Conservation (phyloP, 331 rosid genomes). For the Quercus tomentella region DNA sequence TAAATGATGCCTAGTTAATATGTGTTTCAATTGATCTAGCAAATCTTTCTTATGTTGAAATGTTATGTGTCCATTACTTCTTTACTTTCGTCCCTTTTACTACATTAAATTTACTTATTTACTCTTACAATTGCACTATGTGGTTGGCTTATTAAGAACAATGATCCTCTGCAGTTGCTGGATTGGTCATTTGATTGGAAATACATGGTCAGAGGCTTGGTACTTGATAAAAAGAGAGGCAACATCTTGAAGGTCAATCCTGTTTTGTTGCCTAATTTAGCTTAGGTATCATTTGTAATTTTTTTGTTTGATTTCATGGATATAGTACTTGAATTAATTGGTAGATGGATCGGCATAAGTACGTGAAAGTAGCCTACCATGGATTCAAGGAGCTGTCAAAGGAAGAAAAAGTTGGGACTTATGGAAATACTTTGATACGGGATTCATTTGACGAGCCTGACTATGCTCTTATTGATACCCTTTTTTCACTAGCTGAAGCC, state of each 20-base stretch:
- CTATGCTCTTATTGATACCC: conserved; percentile 93
- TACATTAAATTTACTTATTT: not conserved
- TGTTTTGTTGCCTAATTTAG: not conserved
- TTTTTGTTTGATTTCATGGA: conserved; percentile 7
- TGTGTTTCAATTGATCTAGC: not conserved
- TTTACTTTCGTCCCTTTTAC: not conserved
- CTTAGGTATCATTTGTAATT: not conserved
- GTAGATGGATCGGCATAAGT: conserved; percentile 99
- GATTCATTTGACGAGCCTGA: conserved; percentile 96
- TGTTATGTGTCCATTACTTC: not conserved
- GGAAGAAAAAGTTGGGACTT: conserved; percentile 89
- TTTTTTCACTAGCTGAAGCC: conserved; percentile 93
- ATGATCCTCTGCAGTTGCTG: conserved; percentile 61
- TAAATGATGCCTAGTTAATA: not conserved
- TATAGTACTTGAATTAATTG: not conserved
- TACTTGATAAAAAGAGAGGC: conserved; percentile 95
- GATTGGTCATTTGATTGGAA: conserved; percentile 86
- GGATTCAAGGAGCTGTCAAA: conserved; percentile 90
- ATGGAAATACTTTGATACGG: conserved; percentile 78
- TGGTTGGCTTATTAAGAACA: conserved; percentile 21
- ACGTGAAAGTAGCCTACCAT: conserved; percentile 98
- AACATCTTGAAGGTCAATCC: conserved; percentile 87
- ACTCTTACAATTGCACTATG: conserved; percentile 1
- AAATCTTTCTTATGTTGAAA: not conserved
- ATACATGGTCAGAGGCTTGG: conserved; percentile 99